Conservation (phyloP, 2,329 filamentous ascomycete species). For the Xylariomycetidae sp. region DNA sequence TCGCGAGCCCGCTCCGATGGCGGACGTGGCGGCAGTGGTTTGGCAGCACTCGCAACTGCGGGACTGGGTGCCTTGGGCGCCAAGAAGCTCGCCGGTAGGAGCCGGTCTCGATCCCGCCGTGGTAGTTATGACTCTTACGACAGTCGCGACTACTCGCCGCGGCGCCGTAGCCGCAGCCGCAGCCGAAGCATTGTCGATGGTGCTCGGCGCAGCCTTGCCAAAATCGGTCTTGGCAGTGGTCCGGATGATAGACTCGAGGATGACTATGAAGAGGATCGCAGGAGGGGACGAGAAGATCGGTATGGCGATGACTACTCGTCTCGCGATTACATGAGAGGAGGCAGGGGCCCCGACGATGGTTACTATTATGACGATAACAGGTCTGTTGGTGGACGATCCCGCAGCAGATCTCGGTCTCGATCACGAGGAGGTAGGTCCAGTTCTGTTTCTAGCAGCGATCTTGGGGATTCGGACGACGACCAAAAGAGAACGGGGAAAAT, state of each 20-base stretch:
- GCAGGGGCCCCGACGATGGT: conserved; percentile 24
- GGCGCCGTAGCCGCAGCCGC: conserved; percentile 43
- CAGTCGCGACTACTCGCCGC: conserved; percentile 38
- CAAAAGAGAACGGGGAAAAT: conserved; percentile 51
- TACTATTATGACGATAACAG: conserved; percentile 45
- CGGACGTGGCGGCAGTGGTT: conserved; percentile 42
- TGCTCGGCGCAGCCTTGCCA: conserved; percentile 57
- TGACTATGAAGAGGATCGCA: conserved; percentile 33
- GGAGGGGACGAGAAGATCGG: conserved; percentile 32
- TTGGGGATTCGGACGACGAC: conserved; percentile 56
- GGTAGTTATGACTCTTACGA: conserved; percentile 43
- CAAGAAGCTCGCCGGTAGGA: conserved; percentile 52
- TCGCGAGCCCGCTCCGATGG: conserved; percentile 58
- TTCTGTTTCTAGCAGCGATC: conserved; percentile 49
- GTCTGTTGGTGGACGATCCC: conserved; percentile 31
- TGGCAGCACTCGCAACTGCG: conserved; percentile 61
- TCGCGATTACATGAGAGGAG: conserved; percentile 31
- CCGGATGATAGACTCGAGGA: conserved; percentile 41
- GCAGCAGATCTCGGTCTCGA: conserved; percentile 36
- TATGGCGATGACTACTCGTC: conserved; percentile 25
- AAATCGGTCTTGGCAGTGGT: conserved; percentile 53
- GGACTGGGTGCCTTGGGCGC: conserved; percentile 56
- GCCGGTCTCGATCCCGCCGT: conserved; percentile 53
- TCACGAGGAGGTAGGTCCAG: conserved; percentile 37
- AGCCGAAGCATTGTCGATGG: conserved; percentile 63